A percentile compares a stretch with the other conserved stretches of the same genome.
Conservation (phyloP, 1,284 basidiomycete genomes). For the Melampsora larici-populina region DNA sequence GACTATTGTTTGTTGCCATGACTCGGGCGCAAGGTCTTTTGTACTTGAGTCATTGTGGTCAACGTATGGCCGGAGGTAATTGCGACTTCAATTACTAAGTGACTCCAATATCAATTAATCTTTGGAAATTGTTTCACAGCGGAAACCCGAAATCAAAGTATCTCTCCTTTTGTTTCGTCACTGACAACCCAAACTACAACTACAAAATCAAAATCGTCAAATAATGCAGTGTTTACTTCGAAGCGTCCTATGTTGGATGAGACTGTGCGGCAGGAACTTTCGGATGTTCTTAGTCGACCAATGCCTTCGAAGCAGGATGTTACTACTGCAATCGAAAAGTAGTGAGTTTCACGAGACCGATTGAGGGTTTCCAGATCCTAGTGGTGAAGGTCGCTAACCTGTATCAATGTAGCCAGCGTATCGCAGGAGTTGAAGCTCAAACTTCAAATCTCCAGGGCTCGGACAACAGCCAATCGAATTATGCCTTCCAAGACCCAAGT, state of each 20-base stretch:
- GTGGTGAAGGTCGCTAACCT: too few relatives aligned
- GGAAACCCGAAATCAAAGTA: constrained; percentile 15
- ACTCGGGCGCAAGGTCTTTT: constrained; percentile 77
- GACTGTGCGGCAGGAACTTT: constrained; percentile 18
- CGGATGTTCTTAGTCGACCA: constrained; percentile 17
- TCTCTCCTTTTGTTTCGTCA: constrained; percentile 22
- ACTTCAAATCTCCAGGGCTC: too few relatives aligned
- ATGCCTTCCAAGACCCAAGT: too few relatives aligned
- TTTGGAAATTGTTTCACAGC: constrained; percentile 2
- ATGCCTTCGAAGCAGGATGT: constrained; percentile 4
- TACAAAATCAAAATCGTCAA: background rate
- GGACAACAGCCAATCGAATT: too few relatives aligned
- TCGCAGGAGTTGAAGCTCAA: too few relatives aligned
- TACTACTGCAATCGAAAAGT: constrained; percentile 11
- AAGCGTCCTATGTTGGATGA: constrained; percentile 8
- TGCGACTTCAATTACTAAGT: background rate
- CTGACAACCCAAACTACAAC: background rate
- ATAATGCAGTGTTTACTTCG: background rate
- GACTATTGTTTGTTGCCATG: constrained; percentile 83
- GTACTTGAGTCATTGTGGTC: constrained; percentile 60
- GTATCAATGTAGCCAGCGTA: too few relatives aligned
- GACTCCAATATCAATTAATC: background rate
- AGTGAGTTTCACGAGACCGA: constrained; percentile 8
- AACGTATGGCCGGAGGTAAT: constrained; percentile 49
- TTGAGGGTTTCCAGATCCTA: too few relatives aligned